Evolutionary conservation across 352 stramenopile species (phyloP).

Genomic region (Phytopythium delawarense): DNA sequence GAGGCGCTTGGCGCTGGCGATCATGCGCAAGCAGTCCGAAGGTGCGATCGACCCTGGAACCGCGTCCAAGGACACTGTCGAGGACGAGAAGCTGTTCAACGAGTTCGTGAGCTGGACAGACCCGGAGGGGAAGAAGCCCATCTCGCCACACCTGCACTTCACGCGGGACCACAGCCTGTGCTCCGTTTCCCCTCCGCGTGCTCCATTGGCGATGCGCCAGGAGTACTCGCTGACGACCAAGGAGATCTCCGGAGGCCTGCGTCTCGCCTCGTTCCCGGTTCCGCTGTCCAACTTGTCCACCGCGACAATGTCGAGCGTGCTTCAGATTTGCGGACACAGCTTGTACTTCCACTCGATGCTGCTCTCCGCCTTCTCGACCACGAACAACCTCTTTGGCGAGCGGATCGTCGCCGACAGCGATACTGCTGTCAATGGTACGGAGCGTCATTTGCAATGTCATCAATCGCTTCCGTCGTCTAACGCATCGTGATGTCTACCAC

Average conservation of each 20-base stretch:
- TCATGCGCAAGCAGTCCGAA: slow-evolving; percentile 46
- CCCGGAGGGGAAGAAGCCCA: slow-evolving; percentile 55
- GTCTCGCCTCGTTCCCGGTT: slow-evolving; percentile 78
- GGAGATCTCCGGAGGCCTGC: slow-evolving; percentile 79
- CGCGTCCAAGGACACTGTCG: slow-evolving; percentile 30
- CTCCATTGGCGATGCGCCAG: slow-evolving; percentile 58
- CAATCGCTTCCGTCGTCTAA: neutral
- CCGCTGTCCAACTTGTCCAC: slow-evolving; percentile 62
- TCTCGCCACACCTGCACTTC: slow-evolving; percentile 73
- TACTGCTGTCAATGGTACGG: slow-evolving; percentile 54
- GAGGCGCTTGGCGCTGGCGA: slow-evolving; percentile 66
- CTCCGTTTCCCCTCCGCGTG: slow-evolving; percentile 51
- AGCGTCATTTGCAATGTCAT: neutral
- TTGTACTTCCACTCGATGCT: slow-evolving; percentile 85
- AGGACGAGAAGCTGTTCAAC: slow-evolving; percentile 82
- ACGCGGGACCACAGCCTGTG: slow-evolving; percentile 68
- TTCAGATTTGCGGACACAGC: slow-evolving; percentile 81
- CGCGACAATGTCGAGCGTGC: slow-evolving; percentile 52
- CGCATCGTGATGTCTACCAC: neutral
- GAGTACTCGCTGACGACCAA: slow-evolving; percentile 83
- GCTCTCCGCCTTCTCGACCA: slow-evolving; percentile 67
- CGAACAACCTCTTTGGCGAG: slow-evolving; percentile 67
- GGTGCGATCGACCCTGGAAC: slow-evolving; percentile 9
- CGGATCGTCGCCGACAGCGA: slow-evolving; percentile 59
- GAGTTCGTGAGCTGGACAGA: slow-evolving; percentile 81